A percentile compares a stretch with the other conserved stretches of the same genome.
Conservation (phyloP, 495 filamentous ascomycete genomes). For the Aspergillus olivimuriae region DNA sequence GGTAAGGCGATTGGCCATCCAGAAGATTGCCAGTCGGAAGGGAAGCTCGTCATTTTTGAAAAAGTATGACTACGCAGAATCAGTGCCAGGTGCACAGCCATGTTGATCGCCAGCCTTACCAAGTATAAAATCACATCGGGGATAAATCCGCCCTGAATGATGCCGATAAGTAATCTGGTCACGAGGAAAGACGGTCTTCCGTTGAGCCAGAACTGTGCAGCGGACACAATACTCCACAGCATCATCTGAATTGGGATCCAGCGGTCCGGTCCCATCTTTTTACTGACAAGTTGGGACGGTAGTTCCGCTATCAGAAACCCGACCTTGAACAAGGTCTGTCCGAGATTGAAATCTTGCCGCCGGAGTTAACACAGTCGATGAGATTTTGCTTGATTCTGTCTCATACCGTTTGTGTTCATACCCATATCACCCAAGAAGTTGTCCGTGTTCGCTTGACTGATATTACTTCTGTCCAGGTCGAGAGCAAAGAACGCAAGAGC, state of each 20-base stretch:
- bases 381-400: slow-evolving; percentile 41
- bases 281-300: slow-evolving; percentile 60
- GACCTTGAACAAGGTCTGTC: slow-evolving; percentile 37
- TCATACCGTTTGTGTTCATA: slow-evolving; percentile 45
- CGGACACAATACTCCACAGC: slow-evolving; percentile 63
- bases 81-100: slow-evolving; percentile 51
- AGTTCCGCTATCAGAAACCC: slow-evolving; percentile 58
- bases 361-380: slow-evolving; percentile 38
- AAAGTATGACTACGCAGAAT: slow-evolving; percentile 7
- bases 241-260: slow-evolving; percentile 77
- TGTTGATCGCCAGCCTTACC: slow-evolving; percentile 52
- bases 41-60: background rate
- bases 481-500: slow-evolving; percentile 57
- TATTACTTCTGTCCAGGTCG: slow-evolving; percentile 52
- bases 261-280: slow-evolving; percentile 64
- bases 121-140: slow-evolving; percentile 51
- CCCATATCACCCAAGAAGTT: slow-evolving; percentile 49
- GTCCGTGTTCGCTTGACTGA: slow-evolving; percentile 49
- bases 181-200: slow-evolving; percentile 56
- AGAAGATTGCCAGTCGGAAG: slow-evolving; percentile 43
- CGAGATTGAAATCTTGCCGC: slow-evolving; percentile 38
- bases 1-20: slow-evolving; percentile 54
- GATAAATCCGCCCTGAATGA: slow-evolving; percentile 62
- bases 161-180: slow-evolving; percentile 56
- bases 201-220: slow-evolving; percentile 52